Evolutionary conservation across 2,329 filamentous ascomycete species (phyloP), one percentile per base, ranked within the genome.

Genomic region (Sporothrix dimorphospora): DNA sequence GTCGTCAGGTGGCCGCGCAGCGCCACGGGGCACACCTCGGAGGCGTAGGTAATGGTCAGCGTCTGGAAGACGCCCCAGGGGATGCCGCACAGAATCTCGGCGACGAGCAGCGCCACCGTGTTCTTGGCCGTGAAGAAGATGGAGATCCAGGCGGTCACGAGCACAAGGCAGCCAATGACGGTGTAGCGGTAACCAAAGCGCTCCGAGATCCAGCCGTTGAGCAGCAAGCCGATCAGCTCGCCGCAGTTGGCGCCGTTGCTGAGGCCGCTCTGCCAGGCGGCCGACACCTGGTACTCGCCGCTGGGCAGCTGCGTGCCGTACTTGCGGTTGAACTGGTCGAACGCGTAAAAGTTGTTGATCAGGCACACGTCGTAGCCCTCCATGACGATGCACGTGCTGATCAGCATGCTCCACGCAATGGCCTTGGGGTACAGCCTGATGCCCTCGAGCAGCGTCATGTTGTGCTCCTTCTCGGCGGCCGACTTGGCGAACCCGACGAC

Each of bases 321-420:
- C 78, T 89, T 89, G 75, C 79, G 79, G 76, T 87, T 87, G 80
- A 89, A 90, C 76, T 87, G 85, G 4, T 77, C 76, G 72, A 81
- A 80, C 51, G 75, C 76, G 68, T 76, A 94, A 78, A 96, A 94
- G 81, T 94, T 94, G 83, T 91, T 93, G 77, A 96, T 89, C 70
- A 97, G 84, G 77, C 89, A 90, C 72, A 96, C 85, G 79, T 97
- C 93, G 82, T 94, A 97, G 45, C 93, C 94, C 81, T 97, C 94
- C 94, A 97, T 97, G 77, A 89, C 89, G 78, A 97, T 96, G 79
- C 92, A 94, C 0, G 93, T 95, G n/a, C 92, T 95, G 80, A 97
- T 94, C 73, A 97, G 84, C 68, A 97, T 78, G 77, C 90, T 93
- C 93, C 93, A 97, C 27, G 84, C 87, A 72, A 97, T 90, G 27